Percentiles rank a stretch among this genome's conserved stretches.
phyloP scores from a whole-genome alignment of 1,284 basidiomycete genomes.

The Apiotrichum akiyoshidainum region DNA sequence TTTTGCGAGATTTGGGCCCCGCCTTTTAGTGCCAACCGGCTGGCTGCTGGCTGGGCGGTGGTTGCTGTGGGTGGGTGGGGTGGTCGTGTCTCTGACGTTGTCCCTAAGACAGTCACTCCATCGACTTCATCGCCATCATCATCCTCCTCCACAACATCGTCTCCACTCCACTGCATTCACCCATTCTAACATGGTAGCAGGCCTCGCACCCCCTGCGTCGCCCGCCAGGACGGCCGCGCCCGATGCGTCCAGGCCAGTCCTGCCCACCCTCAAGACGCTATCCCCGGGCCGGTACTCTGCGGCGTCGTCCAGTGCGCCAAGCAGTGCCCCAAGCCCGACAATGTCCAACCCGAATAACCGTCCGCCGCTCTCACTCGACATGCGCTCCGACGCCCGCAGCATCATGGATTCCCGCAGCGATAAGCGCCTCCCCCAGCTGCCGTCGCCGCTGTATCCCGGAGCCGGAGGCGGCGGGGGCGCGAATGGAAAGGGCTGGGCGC shows the following conservation, averaged over 20 bases:
- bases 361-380: conserved; percentile 13
- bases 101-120: neutral
- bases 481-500: conserved; percentile 25
- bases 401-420: conserved; percentile 7
- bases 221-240: neutral
- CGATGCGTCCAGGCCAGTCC: neutral
- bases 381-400: conserved; percentile 6
- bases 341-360: neutral
- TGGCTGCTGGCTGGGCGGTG: too few species aligned
- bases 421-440: conserved; percentile 17
- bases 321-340: neutral
- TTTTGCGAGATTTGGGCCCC: too few species aligned
- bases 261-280: conserved; percentile 1
- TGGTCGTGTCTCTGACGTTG: too few species aligned
- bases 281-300: conserved; percentile 4
- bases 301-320: neutral
- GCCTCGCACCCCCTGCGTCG: neutral
- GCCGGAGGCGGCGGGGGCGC: neutral
- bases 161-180: neutral
- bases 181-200: neutral
- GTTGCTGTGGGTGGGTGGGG: too few species aligned
- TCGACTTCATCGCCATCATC: neutral
- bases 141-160: too few species aligned
- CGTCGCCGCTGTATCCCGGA: conserved; percentile 1
- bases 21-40: too few species aligned